Conservation (phyloP, 2,329 filamentous ascomycete genomes). For the Fragosphaeria purpurea region DNA sequence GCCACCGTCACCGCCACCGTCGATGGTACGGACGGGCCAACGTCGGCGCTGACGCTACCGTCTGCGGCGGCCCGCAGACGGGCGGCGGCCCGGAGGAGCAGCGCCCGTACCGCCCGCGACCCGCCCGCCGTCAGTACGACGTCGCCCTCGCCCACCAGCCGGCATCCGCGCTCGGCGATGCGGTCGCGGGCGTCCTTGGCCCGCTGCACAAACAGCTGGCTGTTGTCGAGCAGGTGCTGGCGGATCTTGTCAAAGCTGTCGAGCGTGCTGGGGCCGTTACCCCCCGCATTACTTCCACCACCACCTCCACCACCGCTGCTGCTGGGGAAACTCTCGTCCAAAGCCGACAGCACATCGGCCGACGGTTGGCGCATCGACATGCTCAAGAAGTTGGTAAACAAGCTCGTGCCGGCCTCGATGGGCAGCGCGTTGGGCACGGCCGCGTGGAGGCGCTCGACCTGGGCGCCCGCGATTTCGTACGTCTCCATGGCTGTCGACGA, state of each 20-base stretch:
- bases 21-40: too few species aligned
- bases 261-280: conserved; percentile 16
- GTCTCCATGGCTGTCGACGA: conserved; percentile 90
- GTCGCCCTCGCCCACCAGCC: conserved; percentile 67
- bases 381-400: conserved; percentile 91
- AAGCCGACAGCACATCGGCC: not conserved
- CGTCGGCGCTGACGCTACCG: conserved; percentile 24
- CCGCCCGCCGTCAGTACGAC: conserved; percentile 88
- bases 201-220: conserved; percentile 73
- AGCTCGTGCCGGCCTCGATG: conserved; percentile 83
- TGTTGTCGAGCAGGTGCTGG: conserved; percentile 76
- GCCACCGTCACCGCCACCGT: not conserved
- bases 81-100: conserved; percentile 66
- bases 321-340: not conserved
- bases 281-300: not conserved
- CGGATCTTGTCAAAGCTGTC: conserved; percentile 72
- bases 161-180: conserved; percentile 70
- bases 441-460: conserved; percentile 67
- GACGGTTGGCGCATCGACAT: conserved; percentile 52
- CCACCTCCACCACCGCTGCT: conserved; percentile 9
- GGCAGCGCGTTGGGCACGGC: conserved; percentile 82
- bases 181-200: conserved; percentile 77
- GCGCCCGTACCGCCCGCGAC: conserved; percentile 68
- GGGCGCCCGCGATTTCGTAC: conserved; percentile 69
- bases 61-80: conserved; percentile 42